Conservation (phyloP, 305 asterid species). For the Solanum hybrid region DNA sequence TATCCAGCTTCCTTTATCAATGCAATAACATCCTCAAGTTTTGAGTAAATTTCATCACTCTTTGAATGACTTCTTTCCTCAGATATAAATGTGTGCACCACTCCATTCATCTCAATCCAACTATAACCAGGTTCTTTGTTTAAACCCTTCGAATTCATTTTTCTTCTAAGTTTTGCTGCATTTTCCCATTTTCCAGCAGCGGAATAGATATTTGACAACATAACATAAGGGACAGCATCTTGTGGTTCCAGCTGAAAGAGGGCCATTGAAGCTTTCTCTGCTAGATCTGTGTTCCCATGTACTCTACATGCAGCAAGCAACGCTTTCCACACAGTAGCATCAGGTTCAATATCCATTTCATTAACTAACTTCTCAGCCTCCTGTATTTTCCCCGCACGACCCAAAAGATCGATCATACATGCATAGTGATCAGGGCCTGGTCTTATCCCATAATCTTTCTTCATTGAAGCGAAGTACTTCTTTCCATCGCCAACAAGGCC, state of each 20-base stretch:
- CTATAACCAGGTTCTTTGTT: slow-evolving; percentile 65
- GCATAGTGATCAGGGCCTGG: slow-evolving; percentile 74
- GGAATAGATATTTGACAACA: slow-evolving; percentile 69
- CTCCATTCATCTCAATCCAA: slow-evolving; percentile 62
- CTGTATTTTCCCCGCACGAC: slow-evolving; percentile 61
- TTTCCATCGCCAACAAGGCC: slow-evolving; percentile 64
- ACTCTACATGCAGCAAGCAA: slow-evolving; percentile 64
- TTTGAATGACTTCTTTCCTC: slow-evolving; percentile 55
- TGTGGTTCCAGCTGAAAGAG: slow-evolving; percentile 59
- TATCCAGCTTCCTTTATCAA: slow-evolving; percentile 58
- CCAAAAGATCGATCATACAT: slow-evolving; percentile 81
- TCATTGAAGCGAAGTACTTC: slow-evolving; percentile 52
- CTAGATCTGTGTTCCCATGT: slow-evolving; percentile 53
- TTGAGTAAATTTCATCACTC: slow-evolving; percentile 33
- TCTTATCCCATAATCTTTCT: slow-evolving; percentile 38
- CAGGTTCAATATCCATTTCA: slow-evolving; percentile 46
- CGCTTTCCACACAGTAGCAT: slow-evolving; percentile 72
- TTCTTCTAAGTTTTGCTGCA: slow-evolving; percentile 48
- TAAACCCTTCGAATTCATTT: slow-evolving; percentile 51
- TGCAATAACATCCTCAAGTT: slow-evolving; percentile 36
- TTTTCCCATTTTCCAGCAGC: slow-evolving; percentile 60
- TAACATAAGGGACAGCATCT: slow-evolving; percentile 63
- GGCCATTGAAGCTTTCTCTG: slow-evolving; percentile 54
- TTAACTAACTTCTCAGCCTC: slow-evolving; percentile 58
- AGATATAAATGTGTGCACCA: slow-evolving; percentile 39